Conservation (phyloP, 2,329 filamentous ascomycete genomes). For the Pseudocercospora fijiensis region DNA sequence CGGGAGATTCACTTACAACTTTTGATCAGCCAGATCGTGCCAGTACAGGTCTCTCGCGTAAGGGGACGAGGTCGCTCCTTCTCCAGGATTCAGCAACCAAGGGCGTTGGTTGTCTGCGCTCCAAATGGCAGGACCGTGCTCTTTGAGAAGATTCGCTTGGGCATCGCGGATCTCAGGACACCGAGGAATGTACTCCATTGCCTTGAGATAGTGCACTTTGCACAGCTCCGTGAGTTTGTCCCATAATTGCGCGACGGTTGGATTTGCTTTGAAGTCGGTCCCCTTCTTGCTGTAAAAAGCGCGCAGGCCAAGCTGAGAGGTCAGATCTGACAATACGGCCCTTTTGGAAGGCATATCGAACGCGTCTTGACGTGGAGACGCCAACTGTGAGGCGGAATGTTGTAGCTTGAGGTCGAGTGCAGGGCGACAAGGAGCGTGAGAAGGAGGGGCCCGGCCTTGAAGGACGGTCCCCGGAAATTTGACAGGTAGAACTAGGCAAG, state of each 20-base stretch:
- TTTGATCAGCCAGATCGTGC: neutral
- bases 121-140: constrained; percentile 10
- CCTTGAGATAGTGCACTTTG: constrained; percentile 8
- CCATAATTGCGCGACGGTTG: constrained; percentile 3
- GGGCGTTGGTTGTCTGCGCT: neutral
- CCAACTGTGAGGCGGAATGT: no score
- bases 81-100: constrained; percentile 8
- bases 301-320: constrained; percentile 9
- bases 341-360: neutral
- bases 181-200: constrained; percentile 1
- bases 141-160: neutral
- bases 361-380: no score
- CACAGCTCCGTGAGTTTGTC: constrained; percentile 5
- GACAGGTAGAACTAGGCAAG: no score
- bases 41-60: constrained; percentile 11
- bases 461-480: no score
- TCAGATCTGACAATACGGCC: neutral
- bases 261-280: constrained; percentile 2
- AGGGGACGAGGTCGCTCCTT: neutral
- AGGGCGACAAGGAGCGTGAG: no score
- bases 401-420: no score
- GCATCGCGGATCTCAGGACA: neutral
- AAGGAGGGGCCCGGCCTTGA: no score
- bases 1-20: neutral
- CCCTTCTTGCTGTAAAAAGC: constrained; percentile 5